Base-by-base conservation (phyloP, 1,284 basidiomycete genomes). In the Papiliotrema laurentii region DNA sequence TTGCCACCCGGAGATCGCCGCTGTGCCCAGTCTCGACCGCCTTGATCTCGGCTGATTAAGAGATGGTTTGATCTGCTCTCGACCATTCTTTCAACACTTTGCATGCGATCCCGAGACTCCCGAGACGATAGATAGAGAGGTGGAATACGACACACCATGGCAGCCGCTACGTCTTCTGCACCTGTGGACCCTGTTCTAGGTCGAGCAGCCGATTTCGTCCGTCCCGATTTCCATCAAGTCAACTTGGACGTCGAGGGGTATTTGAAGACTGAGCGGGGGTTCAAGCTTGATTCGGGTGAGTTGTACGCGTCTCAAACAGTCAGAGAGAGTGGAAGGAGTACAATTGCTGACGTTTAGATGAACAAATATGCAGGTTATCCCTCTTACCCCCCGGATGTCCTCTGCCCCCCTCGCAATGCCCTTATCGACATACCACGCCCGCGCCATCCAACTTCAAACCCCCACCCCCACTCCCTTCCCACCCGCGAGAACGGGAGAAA, bases 191-290 rank as follows among this genome's bases (percentile, higher is more conserved):
- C 34, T 19, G 11, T 45, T 9, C 43, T 36, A 10, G 34, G 43
- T 21, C 19, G 37, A 21, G 46, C 46, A 11, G 39, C 30, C n/a
- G 46, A 47, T 73, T 79, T 89, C 54, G 79, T 94, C 41, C 76
- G 84, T 55, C 89, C 89, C 5, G 89, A 94, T 66, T 94, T 96
- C 65, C 88, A 93, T 69, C 93, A 97, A 69, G 87, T 90, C 64
- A 90, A 88, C 68, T 86, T 97, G 55, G 77, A 80, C 46, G 84
- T 89, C 53, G 94, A 98, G 72, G 66, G 76, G 6, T 89, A 83
- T 69, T 80, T 94, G 61, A 97, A 97, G 74, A 77, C 80, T 41
- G 85, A 92, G 45, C 81, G 92, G 28, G 82, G 83, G 18, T 75
- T 97, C 68, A 94, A 93, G 73, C 84, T 98, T 42, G 94, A 97